Base-by-base conservation (phyloP, 1,284 basidiomycete genomes). In the Ceratobasidium sp. region DNA sequence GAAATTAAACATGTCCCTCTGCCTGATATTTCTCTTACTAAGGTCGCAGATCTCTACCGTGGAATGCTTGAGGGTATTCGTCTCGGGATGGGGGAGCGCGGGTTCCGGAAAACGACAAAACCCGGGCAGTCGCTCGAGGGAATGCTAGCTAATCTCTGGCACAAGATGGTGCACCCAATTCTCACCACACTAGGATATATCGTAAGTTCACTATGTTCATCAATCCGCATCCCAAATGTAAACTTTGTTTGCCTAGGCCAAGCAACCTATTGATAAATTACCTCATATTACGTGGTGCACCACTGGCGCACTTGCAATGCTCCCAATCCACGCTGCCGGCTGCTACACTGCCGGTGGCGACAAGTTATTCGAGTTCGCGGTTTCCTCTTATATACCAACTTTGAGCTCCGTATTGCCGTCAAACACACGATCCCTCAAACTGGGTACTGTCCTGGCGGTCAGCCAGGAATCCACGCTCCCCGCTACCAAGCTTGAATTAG, bases 281-380 rank as follows among this genome's bases (percentile, higher is more conserved):
- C 66, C 66, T n/a, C 66, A 56, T 47, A 22, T 71, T 7, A 71
- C 66, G 6, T 71, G 66, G 66, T 59, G 54, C 29, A 19, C 48
- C 14, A 71, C 53, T 33, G 66, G 66, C 5, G 36, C 41, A 41
- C 53, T 71, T 5, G 9, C 54, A 9, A 24, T 53, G 27, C 54
- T 71, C 14, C 66, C 66, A 8, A 19, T 71, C 8, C 66, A 71
- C 24, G 66, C 66, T 29, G 66, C 66, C 4, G 66, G 66, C 11
- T 19, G 54, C 19, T 71, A 71, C 27, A 31, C 29, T 2, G 45
- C 47, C 1, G 29, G 41, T 7, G 24, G 17, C 27, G 53, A 44
- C 8, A 45, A 54, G 53, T 47, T 50, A 2, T 71, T 48, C 54
- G 22, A 47, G 24, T 71, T 48, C 22, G 54, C 27, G 24, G 24